A percentile compares a stretch with the other conserved stretches of the same genome.
Conservation (phyloP, 2,329 filamentous ascomycete species). For the Alternaria dauci region DNA sequence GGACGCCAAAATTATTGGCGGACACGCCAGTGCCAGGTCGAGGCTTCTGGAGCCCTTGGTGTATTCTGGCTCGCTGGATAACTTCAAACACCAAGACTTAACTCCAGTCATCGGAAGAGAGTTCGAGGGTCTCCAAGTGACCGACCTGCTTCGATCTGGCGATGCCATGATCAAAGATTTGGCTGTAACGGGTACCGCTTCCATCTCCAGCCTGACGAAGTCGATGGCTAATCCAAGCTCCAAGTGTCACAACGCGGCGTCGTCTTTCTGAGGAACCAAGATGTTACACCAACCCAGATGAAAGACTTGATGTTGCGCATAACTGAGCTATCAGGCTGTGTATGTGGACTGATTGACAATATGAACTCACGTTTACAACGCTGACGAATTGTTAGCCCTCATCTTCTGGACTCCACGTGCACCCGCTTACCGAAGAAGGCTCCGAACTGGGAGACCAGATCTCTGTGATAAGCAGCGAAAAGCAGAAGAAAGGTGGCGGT, state of each 20-base stretch:
- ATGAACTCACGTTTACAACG: background rate
- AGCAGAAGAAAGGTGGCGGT: conserved; percentile 43
- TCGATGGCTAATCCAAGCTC: background rate
- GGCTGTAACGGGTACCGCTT: conserved; percentile 64
- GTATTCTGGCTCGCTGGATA: conserved; percentile 37
- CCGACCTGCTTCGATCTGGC: conserved; percentile 42
- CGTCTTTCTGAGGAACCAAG: conserved; percentile 73
- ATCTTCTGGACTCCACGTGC: conserved; percentile 40
- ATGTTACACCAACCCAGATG: conserved; percentile 63
- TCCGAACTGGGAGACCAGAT: conserved; percentile 51
- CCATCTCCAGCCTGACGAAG: background rate
- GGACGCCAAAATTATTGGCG: conserved; percentile 27
- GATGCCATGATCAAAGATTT: conserved; percentile 52
- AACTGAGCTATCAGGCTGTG: conserved; percentile 64
- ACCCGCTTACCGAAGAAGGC: conserved; percentile 57
- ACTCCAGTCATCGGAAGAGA: conserved; percentile 63
- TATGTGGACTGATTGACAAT: conserved; percentile 57
- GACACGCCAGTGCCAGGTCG: conserved; percentile 32
- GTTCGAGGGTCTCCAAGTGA: conserved; percentile 51
- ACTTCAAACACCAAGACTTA: conserved; percentile 50
- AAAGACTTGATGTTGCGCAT: conserved; percentile 70
- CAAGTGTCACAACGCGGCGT: conserved; percentile 73
- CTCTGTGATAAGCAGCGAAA: conserved; percentile 50
- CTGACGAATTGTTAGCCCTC: conserved; percentile 29
- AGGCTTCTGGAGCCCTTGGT: conserved; percentile 31